phyloP scores from a whole-genome alignment of 1,284 basidiomycete species.

The Austropuccinia psidii region DNA sequence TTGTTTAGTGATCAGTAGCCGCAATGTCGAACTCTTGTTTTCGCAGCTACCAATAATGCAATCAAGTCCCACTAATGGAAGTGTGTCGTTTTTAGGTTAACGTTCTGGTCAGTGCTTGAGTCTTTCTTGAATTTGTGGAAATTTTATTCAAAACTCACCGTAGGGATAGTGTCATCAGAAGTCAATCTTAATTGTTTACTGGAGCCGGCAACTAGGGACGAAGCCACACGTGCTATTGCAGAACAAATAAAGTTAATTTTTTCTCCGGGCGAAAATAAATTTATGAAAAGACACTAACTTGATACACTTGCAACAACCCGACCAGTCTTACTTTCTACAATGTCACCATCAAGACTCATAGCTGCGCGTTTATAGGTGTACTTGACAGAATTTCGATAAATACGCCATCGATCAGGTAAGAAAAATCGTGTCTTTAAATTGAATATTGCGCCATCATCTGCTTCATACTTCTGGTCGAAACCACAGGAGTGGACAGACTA shows the following conservation, averaged over 20 bases:
- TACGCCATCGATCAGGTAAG: slow-evolving; percentile 15
- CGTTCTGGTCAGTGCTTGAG: neutral
- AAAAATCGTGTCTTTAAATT: neutral
- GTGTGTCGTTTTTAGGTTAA: neutral
- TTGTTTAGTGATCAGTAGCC: too few species aligned
- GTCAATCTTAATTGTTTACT: neutral
- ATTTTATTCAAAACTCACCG: neutral
- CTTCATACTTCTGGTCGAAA: neutral
- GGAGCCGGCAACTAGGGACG: neutral
- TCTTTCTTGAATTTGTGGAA: too few species aligned
- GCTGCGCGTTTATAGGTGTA: slow-evolving; percentile 10
- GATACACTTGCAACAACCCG: neutral
- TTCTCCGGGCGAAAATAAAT: neutral
- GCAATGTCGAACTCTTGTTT: neutral
- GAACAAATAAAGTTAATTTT: neutral
- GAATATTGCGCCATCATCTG: slow-evolving; percentile 20
- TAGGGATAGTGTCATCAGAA: neutral
- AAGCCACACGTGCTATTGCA: neutral
- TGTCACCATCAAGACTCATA: slow-evolving; percentile 1
- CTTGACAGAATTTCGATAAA: neutral
- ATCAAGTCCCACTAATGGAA: slow-evolving; percentile 16
- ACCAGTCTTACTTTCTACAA: neutral
- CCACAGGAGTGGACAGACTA: neutral
- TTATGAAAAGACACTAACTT: neutral
- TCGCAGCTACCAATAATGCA: neutral